Evolutionary conservation across 2,329 filamentous ascomycete genomes (phyloP), one percentile per base, ranked within the genome.

Genomic region (Colletotrichum musicola): DNA sequence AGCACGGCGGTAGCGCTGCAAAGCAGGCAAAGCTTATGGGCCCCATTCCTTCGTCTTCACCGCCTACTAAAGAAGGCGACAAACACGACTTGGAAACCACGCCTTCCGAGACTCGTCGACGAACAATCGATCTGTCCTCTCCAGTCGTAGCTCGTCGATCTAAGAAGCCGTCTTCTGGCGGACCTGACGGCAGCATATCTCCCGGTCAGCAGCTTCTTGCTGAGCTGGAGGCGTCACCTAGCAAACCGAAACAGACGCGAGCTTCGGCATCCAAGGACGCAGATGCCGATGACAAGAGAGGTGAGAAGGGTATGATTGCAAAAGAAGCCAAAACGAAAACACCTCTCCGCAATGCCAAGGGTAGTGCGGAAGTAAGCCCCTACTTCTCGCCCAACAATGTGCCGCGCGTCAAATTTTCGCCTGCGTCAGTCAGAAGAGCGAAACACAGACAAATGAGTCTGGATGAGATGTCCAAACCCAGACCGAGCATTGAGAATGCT

Each of bases 201-300:
- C 65, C 65, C 12, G 44, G 47, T 25, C 47, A 64, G 22, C 65
- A 68, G 30, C 40, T 68, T 9, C 40, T 68, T 16, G 27, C 54
- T 20, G 65, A 68, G 9, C 30, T 9, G 10, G 10, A 35, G 30
- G 30, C 10, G 30, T 10, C 30, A 35, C 30, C 30, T 10, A 7
- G 30, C 30, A 35, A 10, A 35, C 30, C 30, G 7, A 35, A 35
- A 49, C 25, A 58, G 54, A 40, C 16, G 2, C 50, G 35, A n/a
- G 2, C 12, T 42, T 55, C 65, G 35, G 35, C 59, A 4, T 54
- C 54, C 22, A 51, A 38, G 18, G 30, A 10, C 30, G 6, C 30
- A 35, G 30, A 35, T 12, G 30, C 7, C 7, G 30, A 35, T 10
- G 6, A 10, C 30, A 35, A 10, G 30, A 35, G 6, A 10, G 30